Evolutionary conservation across 768 basidiomycete species (phyloP), one percentile per base, ranked within the genome.

Genomic region (Daedalea quercina): DNA sequence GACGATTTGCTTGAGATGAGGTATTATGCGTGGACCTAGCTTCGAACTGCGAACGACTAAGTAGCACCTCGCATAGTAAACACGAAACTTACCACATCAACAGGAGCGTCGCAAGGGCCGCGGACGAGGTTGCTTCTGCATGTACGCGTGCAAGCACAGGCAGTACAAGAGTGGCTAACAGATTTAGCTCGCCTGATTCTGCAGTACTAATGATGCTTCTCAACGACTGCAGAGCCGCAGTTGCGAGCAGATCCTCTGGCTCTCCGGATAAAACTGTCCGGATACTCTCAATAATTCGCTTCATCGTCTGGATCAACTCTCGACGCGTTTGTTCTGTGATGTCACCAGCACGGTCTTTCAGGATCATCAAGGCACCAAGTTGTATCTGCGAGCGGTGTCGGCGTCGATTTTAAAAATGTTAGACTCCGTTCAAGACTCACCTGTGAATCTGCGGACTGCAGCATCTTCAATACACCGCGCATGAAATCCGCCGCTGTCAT

Each of bases 21-120:
- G 92, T 47, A 99, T 92, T 47, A 93, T 76, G 0, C 95, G 84
- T 11, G 94, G 91, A 0, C 90, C 92, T 20, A 97, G 78, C 44
- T 85, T 82, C 19, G 74, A 65, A 19, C 92, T 95, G 22, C 15
- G 15, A 54, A n/a, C 11, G 25, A 33, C 7, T 37, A 7, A 50
- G 49, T n/a, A n/a, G n/a, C n/a, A n/a, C n/a, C 25, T 13, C 25
- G 9, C 28, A 6, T 31, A 11, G 28, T 4, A 6, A 31, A 31
- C 6, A 31, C 28, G 28, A 4, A 31, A 75, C 79, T 28, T 64
- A 92, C 87, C 80, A 73, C 52, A 93, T 73, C 31, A 80, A 73
- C 3, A 78, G 67, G 26, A 94, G 65, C 1, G 83, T 75, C 2
- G 73, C 67, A 52, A 90, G 55, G 1, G 83, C 82, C 11, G 69